phyloP scores from a whole-genome alignment of 2,329 filamentous ascomycete species.

The Pseudogymnoascus sp. region DNA sequence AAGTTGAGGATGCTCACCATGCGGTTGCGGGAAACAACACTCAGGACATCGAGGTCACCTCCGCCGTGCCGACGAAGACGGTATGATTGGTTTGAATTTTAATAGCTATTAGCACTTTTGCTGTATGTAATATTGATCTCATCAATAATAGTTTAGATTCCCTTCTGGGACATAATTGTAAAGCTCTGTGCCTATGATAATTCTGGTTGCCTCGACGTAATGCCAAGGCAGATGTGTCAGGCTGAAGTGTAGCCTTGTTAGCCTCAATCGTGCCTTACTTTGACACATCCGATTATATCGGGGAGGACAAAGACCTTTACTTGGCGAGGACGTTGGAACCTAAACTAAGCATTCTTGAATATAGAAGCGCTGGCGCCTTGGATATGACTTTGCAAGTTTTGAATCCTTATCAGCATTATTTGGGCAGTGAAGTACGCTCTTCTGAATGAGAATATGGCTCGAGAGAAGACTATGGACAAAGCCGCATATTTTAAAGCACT shows the following conservation, averaged over 20 bases:
- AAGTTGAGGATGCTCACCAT: conserved; percentile 21
- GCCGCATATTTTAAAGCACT: conserved; percentile 20
- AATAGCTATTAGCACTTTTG: not conserved
- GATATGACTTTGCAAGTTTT: not conserved
- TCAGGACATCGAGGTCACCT: not conserved
- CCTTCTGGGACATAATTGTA: not conserved
- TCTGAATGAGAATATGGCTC: not conserved
- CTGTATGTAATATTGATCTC: not conserved
- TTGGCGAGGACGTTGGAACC: conserved; percentile 1
- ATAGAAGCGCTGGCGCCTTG: not conserved
- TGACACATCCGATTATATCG: not conserved
- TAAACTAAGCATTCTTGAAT: conserved; percentile 3
- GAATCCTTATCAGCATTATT: not conserved
- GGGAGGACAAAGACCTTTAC: not conserved
- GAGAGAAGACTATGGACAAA: conserved; percentile 3
- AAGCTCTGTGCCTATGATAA: not conserved
- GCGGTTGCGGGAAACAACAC: conserved; percentile 4
- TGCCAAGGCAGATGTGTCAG: not conserved
- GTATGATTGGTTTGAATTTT: not conserved
- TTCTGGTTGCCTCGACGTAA: not conserved
- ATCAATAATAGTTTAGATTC: not conserved
- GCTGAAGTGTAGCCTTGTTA: not conserved
- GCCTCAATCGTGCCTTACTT: not conserved
- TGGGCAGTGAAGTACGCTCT: not conserved
- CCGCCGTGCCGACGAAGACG: conserved; percentile 1